A percentile compares a stretch with the other conserved stretches of the same genome.
Evolutionary conservation across 2,329 filamentous ascomycete species (phyloP).

Genomic region (Xylaria sp.): DNA sequence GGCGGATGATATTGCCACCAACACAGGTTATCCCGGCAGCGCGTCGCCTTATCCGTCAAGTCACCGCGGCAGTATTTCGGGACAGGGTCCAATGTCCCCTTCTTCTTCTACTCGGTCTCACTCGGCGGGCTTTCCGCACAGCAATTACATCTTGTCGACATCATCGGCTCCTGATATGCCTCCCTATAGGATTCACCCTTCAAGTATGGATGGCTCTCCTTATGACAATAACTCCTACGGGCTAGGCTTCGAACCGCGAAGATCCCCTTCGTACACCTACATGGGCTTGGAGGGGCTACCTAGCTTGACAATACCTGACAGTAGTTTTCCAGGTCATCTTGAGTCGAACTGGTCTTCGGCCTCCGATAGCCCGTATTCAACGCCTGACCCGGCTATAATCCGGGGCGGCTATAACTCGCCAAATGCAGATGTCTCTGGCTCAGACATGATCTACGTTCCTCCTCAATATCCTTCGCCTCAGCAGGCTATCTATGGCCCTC

Average conservation of each 20-base stretch:
- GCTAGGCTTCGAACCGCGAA: conserved; percentile 47
- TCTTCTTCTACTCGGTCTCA: conserved; percentile 29
- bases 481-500: conserved; percentile 49
- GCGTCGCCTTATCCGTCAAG: conserved; percentile 39
- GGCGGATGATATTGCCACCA: conserved; percentile 42
- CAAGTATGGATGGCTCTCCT: conserved; percentile 44
- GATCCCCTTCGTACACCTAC: conserved; percentile 44
- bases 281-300: conserved; percentile 48
- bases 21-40: conserved; percentile 40
- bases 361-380: conserved; percentile 61
- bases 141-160: conserved; percentile 41
- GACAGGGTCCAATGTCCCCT: conserved; percentile 46
- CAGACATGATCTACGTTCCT: conserved; percentile 45
- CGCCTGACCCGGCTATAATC: conserved; percentile 47
- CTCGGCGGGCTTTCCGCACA: conserved; percentile 24
- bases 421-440: conserved; percentile 35
- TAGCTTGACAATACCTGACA: conserved; percentile 50
- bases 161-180: conserved; percentile 36
- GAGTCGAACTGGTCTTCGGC: conserved; percentile 60
- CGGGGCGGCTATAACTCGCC: conserved; percentile 43
- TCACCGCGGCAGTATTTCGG: conserved; percentile 40
- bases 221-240: conserved; percentile 41
- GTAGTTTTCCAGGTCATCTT: conserved; percentile 48
- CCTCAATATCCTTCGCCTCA: conserved; percentile 46
- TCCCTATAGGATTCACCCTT: conserved; percentile 42